These are phyloP conservation scores for Neonectria neomacrospora DNA, from an alignment of 2,329 filamentous ascomycete genomes.

Conservation along the genomic window DNA sequence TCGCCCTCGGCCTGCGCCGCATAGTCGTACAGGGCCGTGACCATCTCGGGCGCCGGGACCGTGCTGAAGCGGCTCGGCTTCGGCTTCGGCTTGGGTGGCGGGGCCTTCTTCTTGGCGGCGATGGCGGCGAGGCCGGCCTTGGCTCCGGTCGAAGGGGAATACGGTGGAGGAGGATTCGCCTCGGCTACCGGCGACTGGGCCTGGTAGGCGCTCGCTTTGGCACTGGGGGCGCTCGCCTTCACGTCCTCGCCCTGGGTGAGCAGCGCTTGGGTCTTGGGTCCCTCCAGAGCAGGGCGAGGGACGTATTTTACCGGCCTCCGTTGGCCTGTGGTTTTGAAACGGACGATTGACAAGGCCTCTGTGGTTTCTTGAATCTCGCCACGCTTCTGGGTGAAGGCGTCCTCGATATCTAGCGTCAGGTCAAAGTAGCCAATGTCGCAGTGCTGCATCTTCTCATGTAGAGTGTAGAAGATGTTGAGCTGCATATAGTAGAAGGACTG, in stretches of 20 bases:
- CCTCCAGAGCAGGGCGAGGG: conserved; percentile 64
- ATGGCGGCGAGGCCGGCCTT: conserved; percentile 58
- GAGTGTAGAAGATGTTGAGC: conserved; percentile 97
- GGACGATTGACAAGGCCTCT: conserved; percentile 86
- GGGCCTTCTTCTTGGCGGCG: conserved; percentile 72
- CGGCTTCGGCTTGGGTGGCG: conserved; percentile 73
- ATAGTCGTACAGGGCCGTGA: conserved; percentile 94
- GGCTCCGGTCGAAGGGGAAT: conserved; percentile 61
- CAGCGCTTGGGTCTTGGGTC: conserved; percentile 59
- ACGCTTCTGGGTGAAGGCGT: conserved; percentile 88
- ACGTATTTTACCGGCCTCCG: conserved; percentile 69
- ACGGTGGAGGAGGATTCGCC: conserved; percentile 74
- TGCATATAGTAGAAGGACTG: conserved; percentile 99
- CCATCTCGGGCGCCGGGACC: conserved; percentile 75
- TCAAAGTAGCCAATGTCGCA: conserved; percentile 99
- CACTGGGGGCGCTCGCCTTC: conserved; percentile 33
- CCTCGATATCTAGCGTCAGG: conserved; percentile 88
- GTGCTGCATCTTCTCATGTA: conserved; percentile 97
- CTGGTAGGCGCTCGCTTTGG: conserved; percentile 51
- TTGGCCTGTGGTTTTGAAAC: conserved; percentile 89
- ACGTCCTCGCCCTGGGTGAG: conserved; percentile 61
- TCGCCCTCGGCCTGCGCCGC: conserved; percentile 95
- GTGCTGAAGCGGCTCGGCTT: conserved; percentile 81
- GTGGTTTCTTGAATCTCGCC: conserved; percentile 86
- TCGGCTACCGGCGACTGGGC: conserved; percentile 57